Percentiles rank a stretch among this genome's conserved stretches.
phyloP scores from a whole-genome alignment of 2,329 filamentous ascomycete genomes.

The Colletotrichum truncatum region DNA sequence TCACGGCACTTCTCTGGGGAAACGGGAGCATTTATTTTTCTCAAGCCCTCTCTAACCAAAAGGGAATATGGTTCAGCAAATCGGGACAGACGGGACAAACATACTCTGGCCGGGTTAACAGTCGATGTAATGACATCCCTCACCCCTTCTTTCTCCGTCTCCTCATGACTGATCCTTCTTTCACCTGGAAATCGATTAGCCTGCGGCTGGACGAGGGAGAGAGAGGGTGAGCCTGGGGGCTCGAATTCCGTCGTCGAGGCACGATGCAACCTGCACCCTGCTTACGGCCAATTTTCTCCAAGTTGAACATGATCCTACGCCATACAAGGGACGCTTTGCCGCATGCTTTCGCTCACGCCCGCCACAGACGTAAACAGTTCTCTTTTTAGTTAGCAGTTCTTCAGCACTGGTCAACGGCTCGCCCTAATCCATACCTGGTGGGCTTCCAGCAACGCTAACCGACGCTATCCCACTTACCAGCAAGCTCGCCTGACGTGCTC shows the following conservation, averaged over 20 bases:
- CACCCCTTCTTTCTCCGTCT: too few relatives aligned
- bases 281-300: not conserved
- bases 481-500: not conserved
- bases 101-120: not conserved
- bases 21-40: constrained; percentile 1
- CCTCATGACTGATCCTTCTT: not conserved
- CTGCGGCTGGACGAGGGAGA: not conserved
- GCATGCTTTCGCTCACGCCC: not conserved
- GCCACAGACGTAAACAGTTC: constrained; percentile 8
- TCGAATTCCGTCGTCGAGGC: too few relatives aligned
- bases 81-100: not conserved
- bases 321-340: not conserved
- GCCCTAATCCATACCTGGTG: not conserved
- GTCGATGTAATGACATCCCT: not conserved
- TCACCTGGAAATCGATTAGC: not conserved
- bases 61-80: constrained; percentile 5
- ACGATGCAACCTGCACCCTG: not conserved
- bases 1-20: not conserved
- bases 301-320: not conserved
- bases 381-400: constrained; percentile 13
- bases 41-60: too few relatives aligned
- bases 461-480: constrained; percentile 3
- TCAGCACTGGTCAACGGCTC: constrained; percentile 4
- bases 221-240: too few relatives aligned
- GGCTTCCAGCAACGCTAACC: not conserved